Evolutionary conservation across 208 protist genomes (phyloP).

Genomic region (Strigomonas culicis): DNA sequence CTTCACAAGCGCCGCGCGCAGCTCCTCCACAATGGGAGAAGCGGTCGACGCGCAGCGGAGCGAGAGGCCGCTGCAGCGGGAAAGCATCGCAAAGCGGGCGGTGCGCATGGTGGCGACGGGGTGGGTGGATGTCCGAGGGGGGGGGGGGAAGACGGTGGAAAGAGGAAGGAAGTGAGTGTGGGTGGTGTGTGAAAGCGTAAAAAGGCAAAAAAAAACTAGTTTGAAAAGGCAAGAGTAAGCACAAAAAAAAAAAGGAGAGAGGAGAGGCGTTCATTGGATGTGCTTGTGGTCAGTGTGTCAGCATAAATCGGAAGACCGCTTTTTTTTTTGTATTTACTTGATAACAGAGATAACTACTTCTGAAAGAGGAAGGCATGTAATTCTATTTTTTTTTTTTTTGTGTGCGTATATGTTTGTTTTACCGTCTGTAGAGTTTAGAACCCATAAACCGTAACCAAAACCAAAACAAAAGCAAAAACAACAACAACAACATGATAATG

Average conservation of each 20-base stretch:
- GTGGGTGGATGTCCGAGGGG: neutral
- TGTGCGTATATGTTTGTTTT: neutral
- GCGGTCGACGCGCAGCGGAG: constrained; percentile 1
- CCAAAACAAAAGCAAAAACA: neutral
- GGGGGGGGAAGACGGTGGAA: neutral
- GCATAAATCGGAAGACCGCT: no score
- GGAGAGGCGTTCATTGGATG: neutral
- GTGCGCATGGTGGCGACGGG: constrained; percentile 29
- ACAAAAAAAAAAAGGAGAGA: constrained; percentile 9
- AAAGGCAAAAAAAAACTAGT: neutral
- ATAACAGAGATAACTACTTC: no score
- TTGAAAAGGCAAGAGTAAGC: neutral
- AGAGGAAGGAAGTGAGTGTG: neutral
- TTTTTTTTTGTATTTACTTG: no score
- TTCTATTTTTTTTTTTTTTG: constrained; percentile 5
- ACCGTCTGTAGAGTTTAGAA: neutral
- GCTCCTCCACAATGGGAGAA: constrained; percentile 37
- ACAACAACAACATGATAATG: neutral
- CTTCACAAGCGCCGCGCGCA: constrained; percentile 42
- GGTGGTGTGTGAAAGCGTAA: neutral
- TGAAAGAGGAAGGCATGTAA: no score
- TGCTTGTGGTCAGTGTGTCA: no score
- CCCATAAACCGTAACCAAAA: neutral
- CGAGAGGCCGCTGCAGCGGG: constrained; percentile 11
- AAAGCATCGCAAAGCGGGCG: constrained; percentile 20